Base-by-base conservation (phyloP, 2,329 filamentous ascomycete species). In the Alternaria sp. region DNA sequence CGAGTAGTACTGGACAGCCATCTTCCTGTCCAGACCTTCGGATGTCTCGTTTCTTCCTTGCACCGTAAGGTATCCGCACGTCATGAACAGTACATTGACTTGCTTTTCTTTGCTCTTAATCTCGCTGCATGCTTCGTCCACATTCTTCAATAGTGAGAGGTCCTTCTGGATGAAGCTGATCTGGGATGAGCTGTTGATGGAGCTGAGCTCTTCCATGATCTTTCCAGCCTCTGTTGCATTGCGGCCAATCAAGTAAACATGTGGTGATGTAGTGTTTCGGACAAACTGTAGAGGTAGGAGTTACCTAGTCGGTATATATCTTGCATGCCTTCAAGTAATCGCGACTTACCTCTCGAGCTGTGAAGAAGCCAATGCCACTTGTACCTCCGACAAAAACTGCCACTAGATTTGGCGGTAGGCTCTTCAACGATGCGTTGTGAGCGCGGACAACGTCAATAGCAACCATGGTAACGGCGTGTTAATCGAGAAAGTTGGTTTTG, bases 51-150 rank as follows among this genome's bases (percentile, higher is more conserved):
- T 68, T 6, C 80, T 69, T n/a, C 80, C 80, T 44, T 72, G 71
- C 7, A 81, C 57, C 3, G 80, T 80, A 64, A 85, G 75, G 68
- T 81, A 82, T 4, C 85, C 86, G 2, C 81, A 81, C 1, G 81
- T 85, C 54, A 87, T 79, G 67, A 87, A 85, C 0, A 89, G 73
- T 4, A 87, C 71, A 69, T 89, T 87, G 57, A 89, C 80, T 27
- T 80, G 79, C 38, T 76, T 73, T 68, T 88, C 86, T 61, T 82
- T 83, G 30, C 73, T 68, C 60, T 76, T 78, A 58, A 89, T 85
- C 53, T 86, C 80, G 7, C 77, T 74, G 70, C 81, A 82, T 16
- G 77, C 73, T 59, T 78, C 71, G 62, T 83, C 81, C 56, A 82
- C 81, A 59, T 79, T 80, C 18, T 66, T 73, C 11, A 83, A 66